Conservation (phyloP, 2,329 filamentous ascomycete species). For the Penicillium concentricum region DNA sequence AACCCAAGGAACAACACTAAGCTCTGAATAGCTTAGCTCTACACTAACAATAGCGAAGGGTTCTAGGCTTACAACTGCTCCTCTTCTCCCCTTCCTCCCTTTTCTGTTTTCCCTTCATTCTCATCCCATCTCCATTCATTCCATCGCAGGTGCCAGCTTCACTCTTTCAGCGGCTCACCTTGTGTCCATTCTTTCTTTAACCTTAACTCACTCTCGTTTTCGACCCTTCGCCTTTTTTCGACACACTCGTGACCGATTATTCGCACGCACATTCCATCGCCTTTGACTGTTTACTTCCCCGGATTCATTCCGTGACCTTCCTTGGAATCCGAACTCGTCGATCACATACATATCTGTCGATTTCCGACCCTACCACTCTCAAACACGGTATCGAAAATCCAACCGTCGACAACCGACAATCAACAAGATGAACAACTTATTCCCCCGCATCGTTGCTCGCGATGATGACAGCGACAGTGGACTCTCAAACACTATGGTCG, state of each 20-base stretch:
- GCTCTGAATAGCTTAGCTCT: conserved; percentile 29
- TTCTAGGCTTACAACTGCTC: conserved; percentile 13
- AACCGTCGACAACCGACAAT: conserved; percentile 5
- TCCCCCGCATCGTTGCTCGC: conserved; percentile 53
- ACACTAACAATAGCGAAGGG: conserved; percentile 18
- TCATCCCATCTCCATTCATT: conserved; percentile 24
- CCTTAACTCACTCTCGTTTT: conserved; percentile 9
- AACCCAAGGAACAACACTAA: conserved; percentile 45
- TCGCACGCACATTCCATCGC: neutral
- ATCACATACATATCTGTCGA: conserved; percentile 15
- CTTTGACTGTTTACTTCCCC: conserved; percentile 7
- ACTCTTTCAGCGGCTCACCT: conserved; percentile 60
- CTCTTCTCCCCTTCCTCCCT: conserved; percentile 20
- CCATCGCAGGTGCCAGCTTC: conserved; percentile 56
- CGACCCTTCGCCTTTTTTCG: conserved; percentile 7
- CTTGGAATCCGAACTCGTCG: conserved; percentile 19
- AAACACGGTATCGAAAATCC: neutral
- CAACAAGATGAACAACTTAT: conserved; percentile 39
- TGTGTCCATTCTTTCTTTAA: conserved; percentile 49
- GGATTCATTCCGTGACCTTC: conserved; percentile 20
- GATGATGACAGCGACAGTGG: conserved; percentile 47
- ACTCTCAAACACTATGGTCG: conserved; percentile 63
- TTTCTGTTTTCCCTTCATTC: conserved; percentile 28
- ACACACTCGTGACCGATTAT: conserved; percentile 1
- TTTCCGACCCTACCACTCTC: neutral